phyloP scores from a whole-genome alignment of 768 basidiomycete species.

The Leccinum disarticulatum region DNA sequence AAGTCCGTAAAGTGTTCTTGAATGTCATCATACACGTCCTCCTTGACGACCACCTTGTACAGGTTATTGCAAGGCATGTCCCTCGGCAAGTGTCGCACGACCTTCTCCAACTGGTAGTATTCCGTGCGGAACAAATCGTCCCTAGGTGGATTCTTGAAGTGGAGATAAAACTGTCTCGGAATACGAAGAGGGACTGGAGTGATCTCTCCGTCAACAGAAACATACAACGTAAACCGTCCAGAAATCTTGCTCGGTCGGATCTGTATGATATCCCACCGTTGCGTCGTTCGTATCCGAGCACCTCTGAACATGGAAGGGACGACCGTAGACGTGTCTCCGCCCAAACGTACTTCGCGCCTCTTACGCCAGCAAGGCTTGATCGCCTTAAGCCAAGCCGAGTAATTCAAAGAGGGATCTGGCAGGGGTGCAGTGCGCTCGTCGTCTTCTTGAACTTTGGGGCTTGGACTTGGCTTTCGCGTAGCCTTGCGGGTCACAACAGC shows the following conservation, averaged over 20 bases:
- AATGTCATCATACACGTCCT: constrained; percentile 79
- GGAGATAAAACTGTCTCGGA: constrained; percentile 90
- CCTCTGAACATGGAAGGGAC: constrained; percentile 77
- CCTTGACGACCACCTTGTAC: constrained; percentile 79
- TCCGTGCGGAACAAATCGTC: constrained; percentile 67
- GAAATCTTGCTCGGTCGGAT: constrained; percentile 73
- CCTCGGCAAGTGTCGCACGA: constrained; percentile 76
- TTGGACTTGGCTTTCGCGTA: constrained; percentile 40
- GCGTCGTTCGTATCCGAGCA: constrained; percentile 54
- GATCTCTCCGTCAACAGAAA: constrained; percentile 77
- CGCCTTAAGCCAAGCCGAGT: constrained; percentile 73
- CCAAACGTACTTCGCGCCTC: constrained; percentile 48
- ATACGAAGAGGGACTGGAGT: constrained; percentile 82
- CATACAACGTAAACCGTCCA: constrained; percentile 88
- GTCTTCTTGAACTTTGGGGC: constrained; percentile 38
- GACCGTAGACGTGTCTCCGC: constrained; percentile 39
- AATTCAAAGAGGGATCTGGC: constrained; percentile 67
- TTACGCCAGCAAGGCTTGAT: constrained; percentile 80
- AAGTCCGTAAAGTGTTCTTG: constrained; percentile 92
- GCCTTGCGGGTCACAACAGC: constrained; percentile 54
- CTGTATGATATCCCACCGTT: constrained; percentile 92
- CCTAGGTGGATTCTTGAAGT: constrained; percentile 71
- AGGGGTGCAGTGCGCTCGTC: constrained; percentile 34
- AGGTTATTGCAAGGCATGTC: constrained; percentile 75
- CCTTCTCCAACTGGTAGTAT: constrained; percentile 69